These are phyloP conservation scores for Babesia ovata DNA, from an alignment of 169 alveolate species.

Conservation along the genomic window DNA sequence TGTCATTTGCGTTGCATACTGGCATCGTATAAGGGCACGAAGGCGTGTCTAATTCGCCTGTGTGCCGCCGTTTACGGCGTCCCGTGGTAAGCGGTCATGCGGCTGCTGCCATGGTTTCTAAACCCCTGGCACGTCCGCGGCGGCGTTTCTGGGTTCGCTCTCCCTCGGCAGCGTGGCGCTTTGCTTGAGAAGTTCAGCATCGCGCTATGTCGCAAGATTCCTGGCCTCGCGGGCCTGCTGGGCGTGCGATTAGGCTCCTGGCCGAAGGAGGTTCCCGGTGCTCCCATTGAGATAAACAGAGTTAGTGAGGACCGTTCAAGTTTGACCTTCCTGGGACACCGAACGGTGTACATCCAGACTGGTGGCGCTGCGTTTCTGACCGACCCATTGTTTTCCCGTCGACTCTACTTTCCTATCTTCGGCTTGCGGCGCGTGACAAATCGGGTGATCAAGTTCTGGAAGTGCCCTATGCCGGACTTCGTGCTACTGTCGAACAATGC, in stretches of 20 bases:
- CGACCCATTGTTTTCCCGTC: constrained; percentile 55
- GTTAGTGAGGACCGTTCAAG: constrained; percentile 21
- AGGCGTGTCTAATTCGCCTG: neutral
- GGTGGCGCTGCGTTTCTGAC: constrained; percentile 56
- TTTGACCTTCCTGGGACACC: constrained; percentile 57
- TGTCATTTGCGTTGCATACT: neutral
- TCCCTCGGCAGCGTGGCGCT: constrained; percentile 31
- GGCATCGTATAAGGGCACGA: neutral
- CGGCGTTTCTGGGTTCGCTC: constrained; percentile 20
- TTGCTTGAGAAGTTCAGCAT: constrained; percentile 18
- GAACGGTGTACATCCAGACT: constrained; percentile 63
- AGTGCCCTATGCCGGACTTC: constrained; percentile 48
- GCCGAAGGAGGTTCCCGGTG: constrained; percentile 15
- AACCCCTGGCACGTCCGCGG: constrained; percentile 51
- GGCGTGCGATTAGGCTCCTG: constrained; percentile 34
- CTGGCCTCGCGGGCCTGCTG: constrained; percentile 11
- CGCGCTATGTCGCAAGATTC: constrained; percentile 26
- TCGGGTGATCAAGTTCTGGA: constrained; percentile 35
- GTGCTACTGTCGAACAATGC: constrained; percentile 49
- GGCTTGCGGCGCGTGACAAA: constrained; percentile 31
- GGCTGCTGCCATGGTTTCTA: constrained; percentile 37
- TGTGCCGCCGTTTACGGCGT: neutral
- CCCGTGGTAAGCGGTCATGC: constrained; percentile 10
- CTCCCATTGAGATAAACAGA: neutral
- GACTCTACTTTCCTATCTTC: constrained; percentile 26